A percentile compares a stretch with the other conserved stretches of the same genome.
These are phyloP conservation scores for Blastobotrys proliferans DNA, from an alignment of 1,139 yeast genomes.

Conservation along the genomic window DNA sequence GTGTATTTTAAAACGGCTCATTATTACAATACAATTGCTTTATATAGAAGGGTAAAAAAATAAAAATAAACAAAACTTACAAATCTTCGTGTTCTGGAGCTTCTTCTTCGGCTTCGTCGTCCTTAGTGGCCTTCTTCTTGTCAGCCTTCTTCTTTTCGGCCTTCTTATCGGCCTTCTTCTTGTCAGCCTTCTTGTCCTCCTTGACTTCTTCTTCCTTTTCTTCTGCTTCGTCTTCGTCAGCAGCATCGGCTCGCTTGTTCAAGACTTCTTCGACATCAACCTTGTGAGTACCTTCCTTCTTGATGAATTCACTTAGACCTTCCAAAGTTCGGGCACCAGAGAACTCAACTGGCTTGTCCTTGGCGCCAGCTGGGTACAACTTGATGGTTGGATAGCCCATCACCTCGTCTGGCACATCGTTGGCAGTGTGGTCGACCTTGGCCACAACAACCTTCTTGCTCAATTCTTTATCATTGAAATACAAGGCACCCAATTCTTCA, in stretches of 20 bases:
- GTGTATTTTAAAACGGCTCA: no score
- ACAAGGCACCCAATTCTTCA: conserved; percentile 78
- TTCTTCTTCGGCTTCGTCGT: not conserved
- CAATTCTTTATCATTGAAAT: conserved; percentile 41
- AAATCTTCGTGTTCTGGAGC: conserved; percentile 3
- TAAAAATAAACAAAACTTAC: not conserved
- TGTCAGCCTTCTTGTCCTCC: conserved; percentile 1
- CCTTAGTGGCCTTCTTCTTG: conserved; percentile 4
- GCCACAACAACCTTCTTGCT: conserved; percentile 65
- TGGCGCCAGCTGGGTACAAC: conserved; percentile 88
- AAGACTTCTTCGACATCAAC: no score
- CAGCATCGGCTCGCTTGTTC: not conserved
- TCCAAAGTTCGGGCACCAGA: conserved; percentile 74
- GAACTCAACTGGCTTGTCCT: conserved; percentile 66
- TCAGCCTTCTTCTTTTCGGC: conserved; percentile 1
- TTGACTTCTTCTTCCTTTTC: conserved; percentile 1
- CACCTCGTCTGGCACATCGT: conserved; percentile 80
- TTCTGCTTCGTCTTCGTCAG: not conserved
- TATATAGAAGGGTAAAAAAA: not conserved
- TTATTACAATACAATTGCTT: no score
- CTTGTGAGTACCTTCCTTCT: conserved; percentile 56
- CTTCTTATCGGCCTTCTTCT: conserved; percentile 5
- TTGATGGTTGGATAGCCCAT: conserved; percentile 92
- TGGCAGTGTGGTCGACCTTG: conserved; percentile 81
- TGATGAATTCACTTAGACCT: conserved; percentile 63